phyloP scores from a whole-genome alignment of 192 early-diverging fungal genomes.

The Jimgerdemannia flammicorona region DNA sequence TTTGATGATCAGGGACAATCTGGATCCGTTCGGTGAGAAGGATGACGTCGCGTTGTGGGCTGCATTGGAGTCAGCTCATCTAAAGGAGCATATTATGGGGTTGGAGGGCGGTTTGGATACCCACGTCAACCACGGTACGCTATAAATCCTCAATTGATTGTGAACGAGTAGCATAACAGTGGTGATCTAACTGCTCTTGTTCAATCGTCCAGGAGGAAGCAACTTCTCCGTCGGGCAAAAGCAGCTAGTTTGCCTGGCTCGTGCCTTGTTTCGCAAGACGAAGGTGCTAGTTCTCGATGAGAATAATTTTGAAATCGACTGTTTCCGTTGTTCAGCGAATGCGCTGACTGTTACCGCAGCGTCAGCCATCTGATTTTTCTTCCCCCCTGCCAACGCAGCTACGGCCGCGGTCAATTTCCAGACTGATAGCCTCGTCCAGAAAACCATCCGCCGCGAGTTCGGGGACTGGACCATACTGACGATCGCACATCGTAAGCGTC shows the following conservation, averaged over 20 bases:
- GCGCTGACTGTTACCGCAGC: too few species aligned
- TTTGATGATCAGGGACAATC: constrained; percentile 63
- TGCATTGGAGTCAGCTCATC: constrained; percentile 48
- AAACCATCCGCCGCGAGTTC: constrained; percentile 48
- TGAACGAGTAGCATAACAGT: too few species aligned
- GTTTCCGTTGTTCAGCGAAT: too few species aligned
- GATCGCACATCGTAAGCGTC: constrained; percentile 55
- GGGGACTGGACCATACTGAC: constrained; percentile 54
- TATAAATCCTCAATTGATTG: too few species aligned
- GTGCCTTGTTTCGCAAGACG: constrained; percentile 48
- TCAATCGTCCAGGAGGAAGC: constrained; percentile 47
- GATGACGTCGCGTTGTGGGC: constrained; percentile 64
- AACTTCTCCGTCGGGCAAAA: constrained; percentile 57
- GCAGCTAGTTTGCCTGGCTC: constrained; percentile 57
- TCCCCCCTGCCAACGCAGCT: constrained; percentile 23
- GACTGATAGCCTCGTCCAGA: constrained; percentile 44
- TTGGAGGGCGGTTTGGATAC: constrained; percentile 37
- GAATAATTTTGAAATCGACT: neutral
- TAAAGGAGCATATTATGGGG: constrained; percentile 30
- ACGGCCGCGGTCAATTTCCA: constrained; percentile 52
- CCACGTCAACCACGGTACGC: constrained; percentile 20
- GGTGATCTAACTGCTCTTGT: too few species aligned
- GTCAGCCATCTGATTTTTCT: too few species aligned
- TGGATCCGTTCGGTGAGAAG: constrained; percentile 70
- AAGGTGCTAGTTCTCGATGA: constrained; percentile 66